phyloP scores from a whole-genome alignment of 139 green algal genomes.

The Gonium pectorale region DNA sequence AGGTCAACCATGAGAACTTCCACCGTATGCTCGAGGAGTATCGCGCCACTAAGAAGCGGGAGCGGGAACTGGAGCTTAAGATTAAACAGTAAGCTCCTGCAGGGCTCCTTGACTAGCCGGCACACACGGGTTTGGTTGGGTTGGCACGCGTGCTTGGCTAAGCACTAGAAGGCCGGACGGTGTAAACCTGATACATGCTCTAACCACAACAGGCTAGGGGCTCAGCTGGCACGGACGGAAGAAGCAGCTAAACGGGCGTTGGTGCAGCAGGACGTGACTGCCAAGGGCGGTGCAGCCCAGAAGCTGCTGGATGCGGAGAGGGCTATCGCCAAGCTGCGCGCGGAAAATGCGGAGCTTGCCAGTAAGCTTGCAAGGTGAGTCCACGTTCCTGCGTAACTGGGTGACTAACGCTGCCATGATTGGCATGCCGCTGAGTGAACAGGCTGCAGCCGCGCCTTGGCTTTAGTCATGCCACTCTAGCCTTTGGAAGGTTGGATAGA shows the following conservation, averaged over 20 bases:
- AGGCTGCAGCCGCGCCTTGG: too few relatives aligned
- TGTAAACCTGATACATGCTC: too few relatives aligned
- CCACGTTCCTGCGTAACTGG: too few relatives aligned
- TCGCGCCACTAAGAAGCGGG: slow-evolving; percentile 56
- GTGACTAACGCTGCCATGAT: too few relatives aligned
- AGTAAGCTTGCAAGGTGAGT: slow-evolving; percentile 66
- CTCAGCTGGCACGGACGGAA: slow-evolving; percentile 82
- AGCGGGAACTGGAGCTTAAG: slow-evolving; percentile 62
- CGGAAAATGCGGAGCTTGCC: slow-evolving; percentile 65
- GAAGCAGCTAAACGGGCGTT: slow-evolving; percentile 82
- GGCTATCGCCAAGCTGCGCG: slow-evolving; percentile 59
- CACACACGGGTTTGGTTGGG: too few relatives aligned
- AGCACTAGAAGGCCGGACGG: too few relatives aligned
- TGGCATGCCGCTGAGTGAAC: too few relatives aligned
- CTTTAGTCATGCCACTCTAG: too few relatives aligned
- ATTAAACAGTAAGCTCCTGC: slow-evolving; percentile 61
- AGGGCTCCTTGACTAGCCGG: background rate
- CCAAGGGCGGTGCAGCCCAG: slow-evolving; percentile 68
- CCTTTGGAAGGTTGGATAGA: too few relatives aligned
- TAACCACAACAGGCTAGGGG: slow-evolving; percentile 69
- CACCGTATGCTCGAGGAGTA: slow-evolving; percentile 70
- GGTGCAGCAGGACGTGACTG: slow-evolving; percentile 63
- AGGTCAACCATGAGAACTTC: slow-evolving; percentile 71
- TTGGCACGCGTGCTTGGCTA: too few relatives aligned
- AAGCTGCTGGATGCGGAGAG: slow-evolving; percentile 76